Conservation (phyloP, 2,329 filamentous ascomycete species). For the Malbranchea zuffiana region DNA sequence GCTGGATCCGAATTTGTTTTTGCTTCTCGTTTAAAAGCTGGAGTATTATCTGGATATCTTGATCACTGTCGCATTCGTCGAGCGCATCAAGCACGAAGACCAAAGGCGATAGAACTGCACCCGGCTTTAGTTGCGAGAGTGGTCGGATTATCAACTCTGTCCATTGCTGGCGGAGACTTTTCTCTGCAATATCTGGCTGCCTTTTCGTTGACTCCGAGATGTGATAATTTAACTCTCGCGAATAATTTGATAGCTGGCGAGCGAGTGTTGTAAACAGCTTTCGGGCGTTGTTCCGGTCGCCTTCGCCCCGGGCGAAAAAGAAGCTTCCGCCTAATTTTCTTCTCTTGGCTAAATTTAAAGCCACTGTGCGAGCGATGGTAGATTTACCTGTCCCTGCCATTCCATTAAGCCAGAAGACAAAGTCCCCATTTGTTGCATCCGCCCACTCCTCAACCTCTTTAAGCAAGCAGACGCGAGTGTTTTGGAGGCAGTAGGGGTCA, state of each 20-base stretch:
- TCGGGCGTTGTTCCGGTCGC: slow-evolving; percentile 15
- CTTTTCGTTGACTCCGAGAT: too few relatives aligned
- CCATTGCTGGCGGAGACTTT: slow-evolving; percentile 20
- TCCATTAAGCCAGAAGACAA: slow-evolving; percentile 25
- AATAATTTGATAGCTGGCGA: too few relatives aligned
- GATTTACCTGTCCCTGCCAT: too few relatives aligned
- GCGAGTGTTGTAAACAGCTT: slow-evolving; percentile 21
- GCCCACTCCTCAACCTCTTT: slow-evolving; percentile 17
- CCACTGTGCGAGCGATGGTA: too few relatives aligned
- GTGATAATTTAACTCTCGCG: too few relatives aligned
- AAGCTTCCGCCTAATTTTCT: slow-evolving; percentile 21
- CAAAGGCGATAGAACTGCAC: background rate
- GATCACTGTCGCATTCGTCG: slow-evolving; percentile 21
- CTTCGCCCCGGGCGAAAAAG: slow-evolving; percentile 22
- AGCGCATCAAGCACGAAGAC: slow-evolving; percentile 21
- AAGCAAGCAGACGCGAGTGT: slow-evolving; percentile 18
- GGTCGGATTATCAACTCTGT: slow-evolving; percentile 18
- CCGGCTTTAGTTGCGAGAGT: slow-evolving; percentile 7
- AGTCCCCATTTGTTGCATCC: slow-evolving; percentile 7
- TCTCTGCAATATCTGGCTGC: slow-evolving; percentile 19
- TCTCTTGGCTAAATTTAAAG: slow-evolving; percentile 15
- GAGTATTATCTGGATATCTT: slow-evolving; percentile 18
- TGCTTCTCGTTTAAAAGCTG: slow-evolving; percentile 13
- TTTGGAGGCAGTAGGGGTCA: slow-evolving; percentile 14
- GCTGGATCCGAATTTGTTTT: slow-evolving; percentile 3